Evolutionary conservation across 805 yeast species (phyloP).

Genomic region (Saccharomycopsis babjevae): DNA sequence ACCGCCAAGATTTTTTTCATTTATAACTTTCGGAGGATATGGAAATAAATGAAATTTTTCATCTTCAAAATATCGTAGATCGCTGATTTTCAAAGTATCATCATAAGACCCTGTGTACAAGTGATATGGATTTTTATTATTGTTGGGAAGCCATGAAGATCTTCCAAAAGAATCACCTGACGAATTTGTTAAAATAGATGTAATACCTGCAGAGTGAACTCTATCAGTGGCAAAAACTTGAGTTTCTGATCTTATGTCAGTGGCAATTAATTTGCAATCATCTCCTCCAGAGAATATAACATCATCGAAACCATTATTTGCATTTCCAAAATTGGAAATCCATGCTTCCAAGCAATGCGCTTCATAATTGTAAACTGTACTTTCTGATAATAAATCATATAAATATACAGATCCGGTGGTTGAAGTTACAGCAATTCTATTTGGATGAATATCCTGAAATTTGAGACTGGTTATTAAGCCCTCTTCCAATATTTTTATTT

Average conservation of each 20-base stretch:
- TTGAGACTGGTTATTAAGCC: conserved; percentile 11
- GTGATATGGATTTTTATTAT: conserved; percentile 30
- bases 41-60: conserved; percentile 6
- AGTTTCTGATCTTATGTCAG: conserved; percentile 41
- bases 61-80: conserved; percentile 47
- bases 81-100: conserved; percentile 61
- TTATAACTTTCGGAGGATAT: conserved; percentile 32
- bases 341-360: conserved; percentile 11
- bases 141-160: conserved; percentile 32
- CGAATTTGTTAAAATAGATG: conserved; percentile 56
- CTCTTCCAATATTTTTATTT: conserved; percentile 2
- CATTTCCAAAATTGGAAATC: conserved; percentile 16
- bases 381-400: background rate
- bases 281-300: conserved; percentile 86
- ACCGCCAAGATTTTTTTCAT: conserved; percentile 56
- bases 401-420: conserved; percentile 6
- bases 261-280: conserved; percentile 66
- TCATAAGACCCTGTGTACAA: conserved; percentile 91
- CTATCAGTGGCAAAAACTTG: conserved; percentile 33
- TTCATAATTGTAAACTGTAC: background rate
- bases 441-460: conserved; percentile 5
- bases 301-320: conserved; percentile 21
- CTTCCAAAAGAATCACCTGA: conserved; percentile 26
- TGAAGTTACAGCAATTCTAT: conserved; percentile 5
- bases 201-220: conserved; percentile 86